phyloP scores from a whole-genome alignment of 2,329 filamentous ascomycete genomes.

The Shiraia sp. region DNA sequence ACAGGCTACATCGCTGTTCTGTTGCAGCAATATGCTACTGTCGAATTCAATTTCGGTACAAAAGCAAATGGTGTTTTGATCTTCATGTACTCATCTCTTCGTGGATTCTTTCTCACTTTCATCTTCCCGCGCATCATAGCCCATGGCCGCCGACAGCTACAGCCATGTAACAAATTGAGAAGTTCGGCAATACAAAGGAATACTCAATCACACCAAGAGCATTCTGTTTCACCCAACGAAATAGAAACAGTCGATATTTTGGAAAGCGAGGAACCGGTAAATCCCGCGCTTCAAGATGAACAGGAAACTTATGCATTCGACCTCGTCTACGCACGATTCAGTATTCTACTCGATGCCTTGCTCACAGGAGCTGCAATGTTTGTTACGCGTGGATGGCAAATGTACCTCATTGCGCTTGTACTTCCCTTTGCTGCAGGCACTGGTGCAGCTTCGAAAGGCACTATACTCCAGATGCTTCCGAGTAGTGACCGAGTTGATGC shows the following conservation, averaged over 20 bases:
- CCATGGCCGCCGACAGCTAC: slow-evolving; percentile 48
- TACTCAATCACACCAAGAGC: no score
- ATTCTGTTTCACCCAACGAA: slow-evolving; percentile 33
- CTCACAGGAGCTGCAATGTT: slow-evolving; percentile 67
- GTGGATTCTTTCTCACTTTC: slow-evolving; percentile 51
- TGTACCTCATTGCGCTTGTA: slow-evolving; percentile 67
- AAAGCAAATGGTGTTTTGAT: slow-evolving; percentile 53
- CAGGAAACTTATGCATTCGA: slow-evolving; percentile 64
- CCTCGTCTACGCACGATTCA: slow-evolving; percentile 68
- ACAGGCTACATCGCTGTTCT: slow-evolving; percentile 69
- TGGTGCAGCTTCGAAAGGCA: slow-evolving; percentile 70
- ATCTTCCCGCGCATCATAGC: slow-evolving; percentile 51
- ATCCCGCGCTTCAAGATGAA: slow-evolving; percentile 42
- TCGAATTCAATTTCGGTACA: slow-evolving; percentile 50
- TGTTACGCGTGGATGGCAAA: slow-evolving; percentile 67
- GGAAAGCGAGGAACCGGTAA: slow-evolving; percentile 55
- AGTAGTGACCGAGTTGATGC: slow-evolving; percentile 66
- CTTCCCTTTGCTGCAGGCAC: slow-evolving; percentile 72
- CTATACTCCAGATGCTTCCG: slow-evolving; percentile 72
- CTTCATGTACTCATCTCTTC: slow-evolving; percentile 49
- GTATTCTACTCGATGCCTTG: slow-evolving; percentile 65
- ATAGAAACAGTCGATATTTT: slow-evolving; percentile 51
- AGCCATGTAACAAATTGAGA: slow-evolving; percentile 23
- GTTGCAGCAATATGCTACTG: slow-evolving; percentile 54
- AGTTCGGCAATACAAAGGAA: slow-evolving; percentile 4